These are phyloP conservation scores for Podaxis pistillaris DNA, from an alignment of 768 basidiomycete species.

Conservation along the genomic window DNA sequence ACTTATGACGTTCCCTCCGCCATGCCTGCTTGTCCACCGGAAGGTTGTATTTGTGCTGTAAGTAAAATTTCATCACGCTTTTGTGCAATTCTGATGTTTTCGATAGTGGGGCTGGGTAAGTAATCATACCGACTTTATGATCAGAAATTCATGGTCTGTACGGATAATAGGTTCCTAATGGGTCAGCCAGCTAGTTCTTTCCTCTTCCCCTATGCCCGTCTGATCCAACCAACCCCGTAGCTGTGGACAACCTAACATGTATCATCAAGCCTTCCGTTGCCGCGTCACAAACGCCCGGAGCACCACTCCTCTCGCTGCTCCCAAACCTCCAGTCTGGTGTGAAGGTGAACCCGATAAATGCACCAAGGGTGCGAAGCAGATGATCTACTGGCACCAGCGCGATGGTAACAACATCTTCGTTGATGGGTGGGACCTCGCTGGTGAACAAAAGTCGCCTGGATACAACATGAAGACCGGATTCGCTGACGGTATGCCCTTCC, in stretches of 20 bases:
- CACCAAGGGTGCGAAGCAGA: constrained; percentile 50
- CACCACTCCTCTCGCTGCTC: constrained; percentile 35
- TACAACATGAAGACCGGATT: constrained; percentile 53
- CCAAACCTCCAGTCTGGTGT: constrained; percentile 52
- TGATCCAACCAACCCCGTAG: constrained; percentile 21
- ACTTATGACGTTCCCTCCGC: constrained; percentile 46
- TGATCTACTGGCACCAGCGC: constrained; percentile 53
- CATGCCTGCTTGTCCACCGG: constrained; percentile 48
- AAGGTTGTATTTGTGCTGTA: constrained; percentile 53
- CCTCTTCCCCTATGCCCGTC: not conserved
- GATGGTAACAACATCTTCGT: constrained; percentile 49
- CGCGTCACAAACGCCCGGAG: constrained; percentile 44
- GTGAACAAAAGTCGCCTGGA: constrained; percentile 41
- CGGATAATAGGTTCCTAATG: constrained; percentile 34
- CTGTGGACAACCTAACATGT: constrained; percentile 56
- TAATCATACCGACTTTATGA: not conserved
- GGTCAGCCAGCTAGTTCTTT: constrained; percentile 22
- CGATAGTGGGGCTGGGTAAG: constrained; percentile 53
- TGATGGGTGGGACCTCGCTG: constrained; percentile 35
- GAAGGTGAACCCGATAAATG: constrained; percentile 42
- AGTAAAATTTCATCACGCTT: constrained; percentile 20
- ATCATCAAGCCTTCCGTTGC: constrained; percentile 45
- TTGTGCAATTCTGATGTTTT: constrained; percentile 8
- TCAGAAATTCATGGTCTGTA: not conserved
- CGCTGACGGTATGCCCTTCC: constrained; percentile 35